phyloP scores from a whole-genome alignment of 768 basidiomycete species.

The Naganishia vaughanmartiniae region DNA sequence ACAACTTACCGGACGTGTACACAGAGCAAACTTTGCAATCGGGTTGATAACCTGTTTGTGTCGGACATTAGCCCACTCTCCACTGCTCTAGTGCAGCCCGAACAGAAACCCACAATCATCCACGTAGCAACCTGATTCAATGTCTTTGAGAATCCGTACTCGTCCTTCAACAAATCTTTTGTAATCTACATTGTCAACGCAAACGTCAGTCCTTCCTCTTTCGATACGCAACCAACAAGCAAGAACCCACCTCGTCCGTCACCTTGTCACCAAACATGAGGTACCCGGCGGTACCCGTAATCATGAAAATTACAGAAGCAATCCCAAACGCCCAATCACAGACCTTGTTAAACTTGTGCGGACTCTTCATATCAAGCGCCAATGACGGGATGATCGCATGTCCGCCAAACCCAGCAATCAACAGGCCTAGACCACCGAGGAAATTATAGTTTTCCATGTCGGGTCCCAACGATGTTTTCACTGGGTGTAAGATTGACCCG shows the following conservation, averaged over 20 bases:
- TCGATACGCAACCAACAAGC: slow-evolving; percentile 42
- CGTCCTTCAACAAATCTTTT: slow-evolving; percentile 63
- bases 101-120: slow-evolving; percentile 70
- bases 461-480: slow-evolving; percentile 64
- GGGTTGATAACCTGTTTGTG: slow-evolving; percentile 31
- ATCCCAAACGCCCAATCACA: slow-evolving; percentile 79
- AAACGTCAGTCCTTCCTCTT: slow-evolving; percentile 6
- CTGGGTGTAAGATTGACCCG: slow-evolving; percentile 76
- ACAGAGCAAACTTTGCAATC: slow-evolving; percentile 77
- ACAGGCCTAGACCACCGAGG: slow-evolving; percentile 78
- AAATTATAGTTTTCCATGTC: slow-evolving; percentile 58
- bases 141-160: slow-evolving; percentile 65
- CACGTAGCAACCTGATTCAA: slow-evolving; percentile 75
- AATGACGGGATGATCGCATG: slow-evolving; percentile 89
- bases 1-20: slow-evolving; percentile 69
- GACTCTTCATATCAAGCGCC: slow-evolving; percentile 83
- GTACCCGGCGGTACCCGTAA: slow-evolving; percentile 79
- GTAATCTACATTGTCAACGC: slow-evolving; percentile 62
- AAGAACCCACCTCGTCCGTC: slow-evolving; percentile 63
- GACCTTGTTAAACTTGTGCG: slow-evolving; percentile 73
- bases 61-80: slow-evolving; percentile 53
- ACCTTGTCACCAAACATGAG: slow-evolving; percentile 83
- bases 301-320: slow-evolving; percentile 60
- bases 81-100: slow-evolving; percentile 55
- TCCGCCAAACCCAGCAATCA: slow-evolving; percentile 93